Conservation (phyloP, 345 rosid species). For the Euphorbia peplus region DNA sequence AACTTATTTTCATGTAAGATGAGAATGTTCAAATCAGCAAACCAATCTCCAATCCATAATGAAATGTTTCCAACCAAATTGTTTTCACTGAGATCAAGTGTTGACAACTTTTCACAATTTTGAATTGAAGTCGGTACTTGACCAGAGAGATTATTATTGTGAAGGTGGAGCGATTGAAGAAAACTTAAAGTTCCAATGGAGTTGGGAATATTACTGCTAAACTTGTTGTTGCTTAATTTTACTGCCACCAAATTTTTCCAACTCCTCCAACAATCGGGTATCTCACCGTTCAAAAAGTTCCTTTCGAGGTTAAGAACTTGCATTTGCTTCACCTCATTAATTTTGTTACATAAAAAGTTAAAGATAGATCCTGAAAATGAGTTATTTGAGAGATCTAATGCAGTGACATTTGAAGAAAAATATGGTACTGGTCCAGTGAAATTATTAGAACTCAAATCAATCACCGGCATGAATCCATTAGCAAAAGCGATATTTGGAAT, state of each 20-base stretch:
- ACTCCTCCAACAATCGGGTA: slow-evolving; percentile 5
- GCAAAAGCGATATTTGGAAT: neutral
- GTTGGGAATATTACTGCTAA: neutral
- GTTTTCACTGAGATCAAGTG: slow-evolving; percentile 8
- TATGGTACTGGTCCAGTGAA: neutral
- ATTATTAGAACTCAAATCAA: neutral
- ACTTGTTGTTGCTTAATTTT: neutral
- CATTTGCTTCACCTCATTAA: neutral
- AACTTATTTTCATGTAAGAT: slow-evolving; percentile 2
- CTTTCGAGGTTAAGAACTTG: neutral
- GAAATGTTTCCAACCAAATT: slow-evolving; percentile 9
- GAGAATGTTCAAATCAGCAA: neutral
- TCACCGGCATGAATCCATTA: neutral
- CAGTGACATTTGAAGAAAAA: too few species aligned
- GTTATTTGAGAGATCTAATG: neutral
- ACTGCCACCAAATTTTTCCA: neutral
- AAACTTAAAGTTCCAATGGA: neutral
- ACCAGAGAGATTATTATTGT: slow-evolving; percentile 8
- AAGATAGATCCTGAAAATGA: neutral
- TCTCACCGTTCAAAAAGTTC: too few species aligned
- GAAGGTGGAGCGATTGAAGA: neutral
- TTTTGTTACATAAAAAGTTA: neutral
- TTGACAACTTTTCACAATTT: neutral
- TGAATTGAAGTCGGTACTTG: neutral
- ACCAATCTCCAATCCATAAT: neutral